phyloP scores from a whole-genome alignment of 805 yeast species.

The Suhomyces xylopsoci region DNA sequence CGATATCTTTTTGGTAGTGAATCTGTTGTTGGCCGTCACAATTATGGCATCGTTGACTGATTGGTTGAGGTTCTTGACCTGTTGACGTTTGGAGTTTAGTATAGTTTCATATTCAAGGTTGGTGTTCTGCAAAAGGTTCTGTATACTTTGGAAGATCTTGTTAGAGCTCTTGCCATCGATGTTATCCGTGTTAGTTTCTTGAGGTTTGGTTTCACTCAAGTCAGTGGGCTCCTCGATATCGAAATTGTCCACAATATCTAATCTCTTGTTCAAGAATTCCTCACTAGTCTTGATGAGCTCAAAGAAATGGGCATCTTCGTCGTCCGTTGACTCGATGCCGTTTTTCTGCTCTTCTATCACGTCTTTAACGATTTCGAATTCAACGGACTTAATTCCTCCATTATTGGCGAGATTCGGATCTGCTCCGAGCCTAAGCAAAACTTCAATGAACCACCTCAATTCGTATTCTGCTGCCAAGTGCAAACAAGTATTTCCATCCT shows the following conservation, averaged over 20 bases:
- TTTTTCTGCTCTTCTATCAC: conserved; percentile 17
- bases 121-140: conserved; percentile 34
- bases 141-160: conserved; percentile 38
- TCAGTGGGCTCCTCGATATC: conserved; percentile 12
- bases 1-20: conserved; percentile 31
- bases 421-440: conserved; percentile 34
- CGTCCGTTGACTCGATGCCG: not conserved
- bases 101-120: conserved; percentile 38
- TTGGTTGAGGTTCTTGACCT: conserved; percentile 33
- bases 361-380: conserved; percentile 69
- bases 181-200: not conserved
- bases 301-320: conserved; percentile 22
- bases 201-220: conserved; percentile 3
- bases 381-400: conserved; percentile 81
- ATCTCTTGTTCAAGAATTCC: conserved; percentile 28
- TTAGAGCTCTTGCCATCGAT: conserved; percentile 19
- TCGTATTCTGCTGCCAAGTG: conserved; percentile 42
- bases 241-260: conserved; percentile 9
- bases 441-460: conserved; percentile 34
- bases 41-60: conserved; percentile 40
- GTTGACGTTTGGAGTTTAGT: conserved; percentile 32
- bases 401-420: conserved; percentile 72
- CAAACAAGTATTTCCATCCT: conserved; percentile 36
- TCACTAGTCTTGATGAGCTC: conserved; percentile 34
- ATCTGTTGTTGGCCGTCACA: conserved; percentile 42